Evolutionary conservation across 768 basidiomycete genomes (phyloP).

Genomic region (Leccinum rimulosum): DNA sequence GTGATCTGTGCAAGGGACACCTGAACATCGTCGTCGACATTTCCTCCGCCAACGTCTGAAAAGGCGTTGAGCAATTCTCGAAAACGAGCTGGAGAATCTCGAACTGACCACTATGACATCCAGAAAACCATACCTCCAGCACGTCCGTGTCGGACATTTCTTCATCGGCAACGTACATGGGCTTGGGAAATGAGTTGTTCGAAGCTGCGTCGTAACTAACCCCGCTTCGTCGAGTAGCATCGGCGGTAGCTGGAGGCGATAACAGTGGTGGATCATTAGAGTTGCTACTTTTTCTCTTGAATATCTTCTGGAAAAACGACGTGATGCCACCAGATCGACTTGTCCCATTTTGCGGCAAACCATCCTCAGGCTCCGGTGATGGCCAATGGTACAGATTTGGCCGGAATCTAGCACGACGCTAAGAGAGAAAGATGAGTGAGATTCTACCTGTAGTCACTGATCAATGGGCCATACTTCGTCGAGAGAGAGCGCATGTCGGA

Average conservation of each 20-base stretch:
- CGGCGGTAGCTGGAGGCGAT: not conserved
- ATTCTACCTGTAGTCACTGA: not conserved
- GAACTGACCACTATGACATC: constrained; percentile 63
- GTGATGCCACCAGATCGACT: not conserved
- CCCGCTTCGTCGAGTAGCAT: not conserved
- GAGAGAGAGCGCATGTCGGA: constrained; percentile 75
- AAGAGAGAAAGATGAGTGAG: constrained; percentile 9
- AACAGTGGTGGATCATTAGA: not conserved
- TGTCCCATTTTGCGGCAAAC: not conserved
- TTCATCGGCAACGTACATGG: constrained; percentile 1
- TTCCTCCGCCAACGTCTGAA: constrained; percentile 70
- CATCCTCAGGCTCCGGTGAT: constrained; percentile 3
- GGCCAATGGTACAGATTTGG: constrained; percentile 60
- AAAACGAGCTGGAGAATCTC: not conserved
- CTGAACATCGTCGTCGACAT: constrained; percentile 40
- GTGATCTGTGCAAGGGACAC: constrained; percentile 55
- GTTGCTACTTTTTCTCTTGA: not conserved
- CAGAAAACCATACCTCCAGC: constrained; percentile 79
- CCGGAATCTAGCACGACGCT: constrained; percentile 66
- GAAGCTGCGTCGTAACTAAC: not conserved
- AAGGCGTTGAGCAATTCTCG: not conserved
- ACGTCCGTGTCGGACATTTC: constrained; percentile 43
- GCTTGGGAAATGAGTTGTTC: not conserved
- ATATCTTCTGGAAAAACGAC: not conserved
- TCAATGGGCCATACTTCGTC: constrained; percentile 54